Evolutionary conservation across 208 protist species (phyloP), one percentile per base, ranked within the genome.

Genomic region (Leishmania arabica): DNA sequence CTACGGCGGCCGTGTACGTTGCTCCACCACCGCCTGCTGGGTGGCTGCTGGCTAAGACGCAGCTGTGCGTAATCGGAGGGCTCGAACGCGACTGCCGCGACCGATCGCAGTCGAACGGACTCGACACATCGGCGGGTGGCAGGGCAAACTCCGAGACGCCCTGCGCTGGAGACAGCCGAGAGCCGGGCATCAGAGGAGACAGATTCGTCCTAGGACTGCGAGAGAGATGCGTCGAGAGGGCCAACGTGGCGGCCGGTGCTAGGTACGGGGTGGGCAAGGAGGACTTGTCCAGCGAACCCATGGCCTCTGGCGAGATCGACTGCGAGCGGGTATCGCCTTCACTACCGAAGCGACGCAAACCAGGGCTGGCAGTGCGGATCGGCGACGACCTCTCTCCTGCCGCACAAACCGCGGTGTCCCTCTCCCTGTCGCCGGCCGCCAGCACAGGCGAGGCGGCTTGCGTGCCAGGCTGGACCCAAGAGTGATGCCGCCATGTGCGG

Each of bases 251-350:
- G 56, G 78, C 40, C 3, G 82, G 82, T 6, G 82, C 82, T 31
- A 86, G 77, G 75, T 86, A 76, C 17, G 82, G 82, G 34, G 82
- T 86, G 51, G 78, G 82, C 64, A 86, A 68, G 64, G 78, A 86
- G 40, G 82, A 81, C 82, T 86, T 86, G 19, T 56, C 82, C 15
- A 86, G 78, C 31, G 82, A 86, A 40, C 78, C 78, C 45, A 77
- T 70, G 19, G 80, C 77, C 58, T 86, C 82, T 0, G 68, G 74
- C 19, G 82, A 82, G 34, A 53, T 82, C 2, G 82, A 71, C 62
- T 56, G 82, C 49, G 82, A 82, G 27, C 13, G 60, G 19, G 45
- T 34, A 11, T 79, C 74, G 54, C 51, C 72, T 21, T 86, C 82
- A 47, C 65, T 65, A 19, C 77, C 76, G 24, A 75, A 70, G 49